A percentile compares a stretch with the other conserved stretches of the same genome.
Conservation (phyloP, 1,284 basidiomycete species). For the Apiotrichum brassicae region DNA sequence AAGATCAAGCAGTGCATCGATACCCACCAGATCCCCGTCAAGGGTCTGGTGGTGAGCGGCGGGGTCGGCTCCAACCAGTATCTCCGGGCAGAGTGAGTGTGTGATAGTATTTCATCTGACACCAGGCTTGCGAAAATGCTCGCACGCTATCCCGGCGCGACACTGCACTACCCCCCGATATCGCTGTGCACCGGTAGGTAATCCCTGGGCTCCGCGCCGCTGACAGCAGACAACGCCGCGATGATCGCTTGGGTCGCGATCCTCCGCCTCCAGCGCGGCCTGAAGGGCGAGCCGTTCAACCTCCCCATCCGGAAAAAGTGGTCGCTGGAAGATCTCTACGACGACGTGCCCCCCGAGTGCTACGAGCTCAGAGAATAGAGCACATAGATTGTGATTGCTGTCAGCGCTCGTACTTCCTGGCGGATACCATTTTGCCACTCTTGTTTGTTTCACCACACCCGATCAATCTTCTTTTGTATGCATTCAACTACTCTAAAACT, state of each 20-base stretch:
- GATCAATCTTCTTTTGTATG: background rate
- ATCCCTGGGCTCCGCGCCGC: background rate
- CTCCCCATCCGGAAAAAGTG: slow-evolving; percentile 44
- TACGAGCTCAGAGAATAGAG: background rate
- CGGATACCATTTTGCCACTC: too few relatives aligned
- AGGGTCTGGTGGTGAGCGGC: slow-evolving; percentile 71
- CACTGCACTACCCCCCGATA: slow-evolving; percentile 60
- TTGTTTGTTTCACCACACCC: too few relatives aligned
- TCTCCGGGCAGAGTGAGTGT: slow-evolving; percentile 56
- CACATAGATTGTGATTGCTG: too few relatives aligned
- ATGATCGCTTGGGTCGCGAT: slow-evolving; percentile 92
- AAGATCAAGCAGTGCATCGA: slow-evolving; percentile 63
- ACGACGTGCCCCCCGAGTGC: slow-evolving; percentile 38
- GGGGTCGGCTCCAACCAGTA: slow-evolving; percentile 81
- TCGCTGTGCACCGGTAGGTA: slow-evolving; percentile 69
- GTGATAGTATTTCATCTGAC: background rate
- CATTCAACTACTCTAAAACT: too few relatives aligned
- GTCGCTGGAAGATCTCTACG: slow-evolving; percentile 52
- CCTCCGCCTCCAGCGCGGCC: slow-evolving; percentile 62
- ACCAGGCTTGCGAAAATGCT: slow-evolving; percentile 23
- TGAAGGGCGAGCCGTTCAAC: slow-evolving; percentile 52
- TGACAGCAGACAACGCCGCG: slow-evolving; percentile 71
- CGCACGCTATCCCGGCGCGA: background rate
- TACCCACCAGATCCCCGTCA: slow-evolving; percentile 48
- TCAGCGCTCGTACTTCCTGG: too few relatives aligned